Conservation (phyloP, 305 asterid species). For the Fraxinus baroniana region DNA sequence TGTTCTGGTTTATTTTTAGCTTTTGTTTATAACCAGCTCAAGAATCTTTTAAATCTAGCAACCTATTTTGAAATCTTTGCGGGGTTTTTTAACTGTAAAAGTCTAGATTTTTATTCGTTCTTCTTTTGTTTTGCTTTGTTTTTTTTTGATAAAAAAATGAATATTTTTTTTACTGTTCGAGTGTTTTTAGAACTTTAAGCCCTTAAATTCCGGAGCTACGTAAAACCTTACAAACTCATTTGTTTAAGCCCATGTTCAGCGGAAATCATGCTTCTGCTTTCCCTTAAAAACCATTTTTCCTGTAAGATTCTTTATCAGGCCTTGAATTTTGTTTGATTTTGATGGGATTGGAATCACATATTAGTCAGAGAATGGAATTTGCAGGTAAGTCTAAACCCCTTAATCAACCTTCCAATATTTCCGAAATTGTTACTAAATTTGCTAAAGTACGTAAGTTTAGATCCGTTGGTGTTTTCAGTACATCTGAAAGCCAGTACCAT, state of each 20-base stretch:
- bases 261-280: slow-evolving; percentile 31
- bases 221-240: slow-evolving; percentile 8
- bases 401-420: slow-evolving; percentile 47
- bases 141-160: slow-evolving; percentile 2
- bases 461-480: slow-evolving; percentile 63
- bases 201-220: slow-evolving; percentile 22
- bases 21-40: slow-evolving; percentile 23
- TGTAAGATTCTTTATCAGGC: slow-evolving; percentile 23
- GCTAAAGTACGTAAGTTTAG: slow-evolving; percentile 53
- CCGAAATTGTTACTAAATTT: slow-evolving; percentile 45
- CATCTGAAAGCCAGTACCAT: slow-evolving; percentile 32
- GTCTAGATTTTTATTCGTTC: slow-evolving; percentile 9
- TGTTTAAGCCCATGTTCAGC: slow-evolving; percentile 26
- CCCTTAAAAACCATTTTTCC: slow-evolving; percentile 21
- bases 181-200: slow-evolving; percentile 3
- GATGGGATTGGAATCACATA: slow-evolving; percentile 41
- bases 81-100: slow-evolving; percentile 14
- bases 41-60: slow-evolving; percentile 22
- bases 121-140: background rate
- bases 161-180: background rate
- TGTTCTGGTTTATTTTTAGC: background rate
- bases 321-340: slow-evolving; percentile 21
- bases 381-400: slow-evolving; percentile 41
- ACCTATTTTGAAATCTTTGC: background rate
- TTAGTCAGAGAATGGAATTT: slow-evolving; percentile 40